phyloP scores from a whole-genome alignment of 2,329 filamentous ascomycete species.

The Pseudogymnoascus sp. region DNA sequence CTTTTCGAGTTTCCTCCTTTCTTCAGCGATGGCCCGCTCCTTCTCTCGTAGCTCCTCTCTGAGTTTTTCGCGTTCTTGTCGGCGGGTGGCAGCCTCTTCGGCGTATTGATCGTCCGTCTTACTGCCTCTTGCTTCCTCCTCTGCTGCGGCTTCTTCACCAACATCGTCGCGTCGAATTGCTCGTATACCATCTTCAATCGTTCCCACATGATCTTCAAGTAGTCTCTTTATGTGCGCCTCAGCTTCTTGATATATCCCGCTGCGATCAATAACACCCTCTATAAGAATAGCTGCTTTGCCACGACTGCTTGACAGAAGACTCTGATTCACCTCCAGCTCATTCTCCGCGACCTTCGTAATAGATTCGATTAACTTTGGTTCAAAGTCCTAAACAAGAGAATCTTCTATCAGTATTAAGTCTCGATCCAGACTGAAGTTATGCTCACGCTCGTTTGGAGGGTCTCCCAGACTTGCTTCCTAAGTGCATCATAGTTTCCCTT shows the following conservation, averaged over 20 bases:
- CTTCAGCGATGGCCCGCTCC: conserved; percentile 49
- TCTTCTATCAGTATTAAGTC: not conserved
- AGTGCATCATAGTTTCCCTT: conserved; percentile 75
- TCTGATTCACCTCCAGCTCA: conserved; percentile 66
- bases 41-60: conserved; percentile 51
- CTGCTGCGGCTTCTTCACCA: conserved; percentile 57
- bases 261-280: conserved; percentile 69
- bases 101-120: conserved; percentile 70
- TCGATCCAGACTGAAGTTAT: not conserved
- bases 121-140: conserved; percentile 54
- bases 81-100: conserved; percentile 52
- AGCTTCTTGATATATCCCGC: conserved; percentile 65
- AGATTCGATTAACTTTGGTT: conserved; percentile 55
- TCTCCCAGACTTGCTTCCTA: conserved; percentile 67
- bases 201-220: conserved; percentile 51
- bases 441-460: conserved; percentile 29
- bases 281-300: conserved; percentile 67
- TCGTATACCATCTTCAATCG: conserved; percentile 62
- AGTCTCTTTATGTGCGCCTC: conserved; percentile 58
- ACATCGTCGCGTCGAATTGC: conserved; percentile 59
- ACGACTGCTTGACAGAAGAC: conserved; percentile 64
- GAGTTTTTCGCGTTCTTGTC: conserved; percentile 51
- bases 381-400: conserved; percentile 49
- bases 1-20: conserved; percentile 49
- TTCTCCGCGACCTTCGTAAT: conserved; percentile 62